Conservation (phyloP, 257 asterid genomes). For the Datura wrightii region DNA sequence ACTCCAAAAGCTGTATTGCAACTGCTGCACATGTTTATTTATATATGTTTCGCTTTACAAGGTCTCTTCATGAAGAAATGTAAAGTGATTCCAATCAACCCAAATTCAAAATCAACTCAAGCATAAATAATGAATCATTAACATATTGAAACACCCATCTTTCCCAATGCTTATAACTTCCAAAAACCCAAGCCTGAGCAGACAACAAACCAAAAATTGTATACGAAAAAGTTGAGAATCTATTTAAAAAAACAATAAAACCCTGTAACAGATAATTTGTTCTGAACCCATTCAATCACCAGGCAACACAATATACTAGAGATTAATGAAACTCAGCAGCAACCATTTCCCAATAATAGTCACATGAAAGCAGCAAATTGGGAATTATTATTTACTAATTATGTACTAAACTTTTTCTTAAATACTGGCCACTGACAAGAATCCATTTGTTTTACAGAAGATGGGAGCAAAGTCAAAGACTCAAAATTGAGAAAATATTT, state of each 20-base stretch:
- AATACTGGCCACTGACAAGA: not conserved
- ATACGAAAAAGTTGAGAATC: conserved; percentile 5
- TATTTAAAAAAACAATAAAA: not conserved
- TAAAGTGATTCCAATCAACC: not conserved
- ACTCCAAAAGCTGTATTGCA: conserved; percentile 16
- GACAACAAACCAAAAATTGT: not conserved
- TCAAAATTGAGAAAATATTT: not conserved
- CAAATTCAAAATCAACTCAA: not conserved
- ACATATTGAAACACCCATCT: not conserved
- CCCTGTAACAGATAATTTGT: not conserved
- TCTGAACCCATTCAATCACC: not conserved
- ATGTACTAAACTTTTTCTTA: not conserved
- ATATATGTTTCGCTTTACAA: not conserved
- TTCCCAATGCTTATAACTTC: not conserved
- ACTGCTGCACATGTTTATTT: conserved; percentile 14
- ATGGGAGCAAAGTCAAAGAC: conserved; percentile 32
- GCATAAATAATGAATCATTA: not conserved
- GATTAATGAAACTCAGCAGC: not conserved
- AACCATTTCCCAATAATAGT: conserved; percentile 13
- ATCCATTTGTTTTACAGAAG: conserved; percentile 24
- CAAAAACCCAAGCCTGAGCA: not conserved
- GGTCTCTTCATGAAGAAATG: not conserved
- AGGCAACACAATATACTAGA: not conserved
- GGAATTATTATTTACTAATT: not conserved
- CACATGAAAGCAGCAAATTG: not conserved